phyloP scores from a whole-genome alignment of 78 protist genomes.

The Reticulomyxa filosa region DNA sequence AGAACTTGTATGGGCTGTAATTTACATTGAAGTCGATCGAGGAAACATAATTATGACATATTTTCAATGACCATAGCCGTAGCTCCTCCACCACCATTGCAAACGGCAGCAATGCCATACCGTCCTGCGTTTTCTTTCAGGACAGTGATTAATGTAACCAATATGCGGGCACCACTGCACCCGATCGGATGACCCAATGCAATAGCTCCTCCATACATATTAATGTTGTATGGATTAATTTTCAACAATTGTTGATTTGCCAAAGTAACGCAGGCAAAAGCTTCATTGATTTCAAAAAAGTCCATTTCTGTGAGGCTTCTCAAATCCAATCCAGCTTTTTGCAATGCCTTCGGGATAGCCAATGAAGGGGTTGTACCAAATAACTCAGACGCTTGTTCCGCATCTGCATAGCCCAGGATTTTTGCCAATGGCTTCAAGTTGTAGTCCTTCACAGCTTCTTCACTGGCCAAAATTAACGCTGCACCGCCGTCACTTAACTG shows the following conservation, averaged over 20 bases:
- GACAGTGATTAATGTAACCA: slow-evolving; percentile 41
- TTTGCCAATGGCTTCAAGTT: slow-evolving; percentile 33
- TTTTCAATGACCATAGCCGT: slow-evolving; percentile 16
- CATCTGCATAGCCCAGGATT: slow-evolving; percentile 7
- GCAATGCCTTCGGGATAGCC: slow-evolving; percentile 13
- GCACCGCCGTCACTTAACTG: slow-evolving; percentile 56
- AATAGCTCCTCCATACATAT: slow-evolving; percentile 91
- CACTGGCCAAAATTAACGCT: slow-evolving; percentile 28
- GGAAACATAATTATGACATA: neutral
- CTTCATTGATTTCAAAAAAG: slow-evolving; percentile 51
- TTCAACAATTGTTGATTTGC: slow-evolving; percentile 27
- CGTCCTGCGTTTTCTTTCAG: slow-evolving; percentile 9
- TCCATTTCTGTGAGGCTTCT: slow-evolving; percentile 27
- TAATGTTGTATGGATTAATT: slow-evolving; percentile 31
- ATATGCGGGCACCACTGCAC: slow-evolving; percentile 57
- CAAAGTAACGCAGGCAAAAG: slow-evolving; percentile 35
- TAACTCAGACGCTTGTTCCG: slow-evolving; percentile 32
- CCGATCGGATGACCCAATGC: slow-evolving; percentile 95
- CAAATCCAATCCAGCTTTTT: slow-evolving; percentile 3
- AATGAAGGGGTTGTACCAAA: slow-evolving; percentile 41
- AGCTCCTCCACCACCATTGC: slow-evolving; percentile 41
- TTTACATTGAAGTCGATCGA: no score
- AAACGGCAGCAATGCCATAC: slow-evolving; percentile 14
- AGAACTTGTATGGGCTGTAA: no score
- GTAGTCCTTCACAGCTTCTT: slow-evolving; percentile 21